phyloP scores from a whole-genome alignment of 2,329 filamentous ascomycete species.

The Botryosphaeria agaves region DNA sequence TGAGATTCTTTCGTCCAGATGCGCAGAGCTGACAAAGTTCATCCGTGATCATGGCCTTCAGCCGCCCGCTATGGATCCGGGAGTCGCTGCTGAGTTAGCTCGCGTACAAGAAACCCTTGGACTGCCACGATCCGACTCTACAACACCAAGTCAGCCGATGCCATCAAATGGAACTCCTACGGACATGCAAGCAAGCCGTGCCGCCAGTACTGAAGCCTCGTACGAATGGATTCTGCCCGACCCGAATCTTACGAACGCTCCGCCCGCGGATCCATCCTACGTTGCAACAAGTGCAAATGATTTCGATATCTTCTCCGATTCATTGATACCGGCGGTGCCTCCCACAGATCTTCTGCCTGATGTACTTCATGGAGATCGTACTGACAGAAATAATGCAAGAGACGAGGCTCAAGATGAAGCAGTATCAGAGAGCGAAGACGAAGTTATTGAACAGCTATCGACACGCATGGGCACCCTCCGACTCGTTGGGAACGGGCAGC shows the following conservation, averaged over 20 bases:
- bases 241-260: too few relatives aligned
- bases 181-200: too few relatives aligned
- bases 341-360: too few relatives aligned
- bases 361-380: too few relatives aligned
- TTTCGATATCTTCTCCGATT: background rate
- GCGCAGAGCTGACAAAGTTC: background rate
- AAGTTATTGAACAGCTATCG: background rate
- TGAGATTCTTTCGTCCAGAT: background rate
- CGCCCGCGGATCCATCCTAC: background rate
- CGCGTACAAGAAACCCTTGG: too few relatives aligned
- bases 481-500: slow-evolving; percentile 7
- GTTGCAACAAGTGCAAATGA: background rate
- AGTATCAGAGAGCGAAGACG: background rate
- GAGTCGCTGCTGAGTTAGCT: background rate
- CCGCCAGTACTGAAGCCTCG: too few relatives aligned
- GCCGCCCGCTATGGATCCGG: background rate
- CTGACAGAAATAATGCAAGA: background rate
- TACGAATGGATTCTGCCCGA: too few relatives aligned
- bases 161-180: too few relatives aligned
- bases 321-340: background rate
- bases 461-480: slow-evolving; percentile 7
- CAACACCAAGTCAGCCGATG: too few relatives aligned
- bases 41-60: background rate
- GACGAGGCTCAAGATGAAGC: background rate
- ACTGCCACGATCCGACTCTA: too few relatives aligned